Percentiles rank a stretch among this genome's conserved stretches.
phyloP scores from a whole-genome alignment of 2,329 filamentous ascomycete species.

The Chalaropsis thielavioides region DNA sequence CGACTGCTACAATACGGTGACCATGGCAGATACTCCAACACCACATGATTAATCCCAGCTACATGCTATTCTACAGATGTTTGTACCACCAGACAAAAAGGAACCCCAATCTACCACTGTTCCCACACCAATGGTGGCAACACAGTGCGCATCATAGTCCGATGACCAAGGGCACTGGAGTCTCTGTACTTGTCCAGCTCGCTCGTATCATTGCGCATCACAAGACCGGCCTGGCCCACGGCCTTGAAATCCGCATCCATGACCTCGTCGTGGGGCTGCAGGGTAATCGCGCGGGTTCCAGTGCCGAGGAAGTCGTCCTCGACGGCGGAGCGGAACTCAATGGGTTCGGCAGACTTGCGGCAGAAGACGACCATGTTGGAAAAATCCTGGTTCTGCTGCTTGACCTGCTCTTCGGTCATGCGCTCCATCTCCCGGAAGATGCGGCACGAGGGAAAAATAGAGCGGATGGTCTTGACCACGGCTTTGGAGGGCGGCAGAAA shows the following conservation, averaged over 20 bases:
- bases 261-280: conserved; percentile 61
- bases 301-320: conserved; percentile 58
- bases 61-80: too few relatives aligned
- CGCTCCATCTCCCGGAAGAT: conserved; percentile 68
- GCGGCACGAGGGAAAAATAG: conserved; percentile 77
- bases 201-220: conserved; percentile 49
- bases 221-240: conserved; percentile 34
- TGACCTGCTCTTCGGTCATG: conserved; percentile 33
- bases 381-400: conserved; percentile 50
- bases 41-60: too few relatives aligned
- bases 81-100: neutral
- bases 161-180: conserved; percentile 68
- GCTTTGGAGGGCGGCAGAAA: conserved; percentile 59
- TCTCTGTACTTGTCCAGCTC: conserved; percentile 58
- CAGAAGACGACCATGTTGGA: conserved; percentile 97
- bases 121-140: conserved; percentile 71
- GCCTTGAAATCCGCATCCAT: conserved; percentile 35
- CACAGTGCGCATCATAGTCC: conserved; percentile 79
- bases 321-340: conserved; percentile 53
- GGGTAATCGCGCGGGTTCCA: conserved; percentile 50
- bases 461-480: conserved; percentile 66
- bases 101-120: conserved; percentile 47
- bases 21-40: too few relatives aligned
- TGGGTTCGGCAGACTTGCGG: conserved; percentile 41
- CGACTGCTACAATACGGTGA: neutral